Base-by-base conservation (phyloP, 2,329 filamentous ascomycete species). In the Microsporum canis region DNA sequence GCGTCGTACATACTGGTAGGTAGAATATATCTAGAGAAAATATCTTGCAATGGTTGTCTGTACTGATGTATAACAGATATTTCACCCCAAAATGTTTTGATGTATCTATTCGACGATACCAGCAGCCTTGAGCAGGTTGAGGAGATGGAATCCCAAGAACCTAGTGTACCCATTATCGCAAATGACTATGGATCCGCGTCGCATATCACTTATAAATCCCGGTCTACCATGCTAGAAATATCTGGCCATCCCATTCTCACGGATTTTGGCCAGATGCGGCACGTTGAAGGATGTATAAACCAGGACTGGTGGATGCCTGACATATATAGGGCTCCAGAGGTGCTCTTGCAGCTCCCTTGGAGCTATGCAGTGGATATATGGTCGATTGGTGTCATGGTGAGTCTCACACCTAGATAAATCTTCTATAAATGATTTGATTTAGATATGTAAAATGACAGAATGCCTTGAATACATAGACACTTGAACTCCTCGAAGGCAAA, bases 401-500 rank as follows among this genome's bases (percentile, higher is more conserved):
- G 62, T 60, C 17, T 23, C 17, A 23, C 17, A 23, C 17, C 17
- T 23, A 23, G 17, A 23, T 23, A 23, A 23, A 23, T 23, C 17
- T 23, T 23, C 17, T 23, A 23, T 23, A 23, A 23, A 23, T 23
- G 17, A 23, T 23, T 23, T 23, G 17, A 23, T 23, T 23, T 23
- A 23, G 17, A 23, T 23, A 23, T 23, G 17, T 23, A 23, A 23
- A 23, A 23, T 23, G 27, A 33, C 27, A 2, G 33, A n/a, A 29
- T 2, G 14, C 6, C 10, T 6, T 23, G 17, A 23, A 23, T 23
- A 23, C 17, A 23, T 33, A 34, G 34, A 56, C n/a, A n/a, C 66
- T 70, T 5, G 69, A 71, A 59, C 65, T 70, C 6, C 17, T 70
- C 8, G 68, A 69, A 65, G 68, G 67, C 5, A 66, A 49, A 47